Evolutionary conservation across 306 rosid species (phyloP).

Genomic region (Quercus gilva): DNA sequence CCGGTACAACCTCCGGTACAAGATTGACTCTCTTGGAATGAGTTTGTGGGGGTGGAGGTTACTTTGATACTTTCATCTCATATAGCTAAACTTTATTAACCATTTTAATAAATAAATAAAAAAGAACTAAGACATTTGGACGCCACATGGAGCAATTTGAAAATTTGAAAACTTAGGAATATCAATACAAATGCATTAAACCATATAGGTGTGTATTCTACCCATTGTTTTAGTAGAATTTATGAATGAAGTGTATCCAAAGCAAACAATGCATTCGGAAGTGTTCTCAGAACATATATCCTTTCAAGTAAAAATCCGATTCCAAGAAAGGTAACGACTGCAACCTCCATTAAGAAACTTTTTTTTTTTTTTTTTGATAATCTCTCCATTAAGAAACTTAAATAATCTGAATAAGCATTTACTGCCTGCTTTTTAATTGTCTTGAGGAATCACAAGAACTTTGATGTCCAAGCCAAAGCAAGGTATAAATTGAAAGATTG

Average conservation of each 20-base stretch:
- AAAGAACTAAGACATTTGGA: no score
- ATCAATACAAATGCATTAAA: no score
- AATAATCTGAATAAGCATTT: not conserved
- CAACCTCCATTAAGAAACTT: not conserved
- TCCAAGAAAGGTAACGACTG: not conserved
- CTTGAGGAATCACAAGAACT: slow-evolving; percentile 11
- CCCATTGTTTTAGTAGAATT: not conserved
- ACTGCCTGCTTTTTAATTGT: not conserved
- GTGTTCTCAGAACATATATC: not conserved
- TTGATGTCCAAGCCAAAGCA: slow-evolving; percentile 21
- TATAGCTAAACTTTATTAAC: no score
- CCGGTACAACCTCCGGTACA: no score
- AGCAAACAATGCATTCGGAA: not conserved
- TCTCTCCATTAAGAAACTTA: not conserved
- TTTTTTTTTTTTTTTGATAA: no score
- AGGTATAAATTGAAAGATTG: slow-evolving; percentile 6
- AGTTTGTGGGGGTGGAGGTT: no score
- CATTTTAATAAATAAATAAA: no score
- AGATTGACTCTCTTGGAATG: no score
- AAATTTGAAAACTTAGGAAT: no score
- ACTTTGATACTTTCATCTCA: no score
- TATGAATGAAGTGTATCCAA: not conserved
- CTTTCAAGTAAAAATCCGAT: not conserved
- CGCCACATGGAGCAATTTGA: no score
- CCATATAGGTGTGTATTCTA: no score